phyloP scores from a whole-genome alignment of 805 yeast genomes.

The Brettanomyces anomalus region DNA sequence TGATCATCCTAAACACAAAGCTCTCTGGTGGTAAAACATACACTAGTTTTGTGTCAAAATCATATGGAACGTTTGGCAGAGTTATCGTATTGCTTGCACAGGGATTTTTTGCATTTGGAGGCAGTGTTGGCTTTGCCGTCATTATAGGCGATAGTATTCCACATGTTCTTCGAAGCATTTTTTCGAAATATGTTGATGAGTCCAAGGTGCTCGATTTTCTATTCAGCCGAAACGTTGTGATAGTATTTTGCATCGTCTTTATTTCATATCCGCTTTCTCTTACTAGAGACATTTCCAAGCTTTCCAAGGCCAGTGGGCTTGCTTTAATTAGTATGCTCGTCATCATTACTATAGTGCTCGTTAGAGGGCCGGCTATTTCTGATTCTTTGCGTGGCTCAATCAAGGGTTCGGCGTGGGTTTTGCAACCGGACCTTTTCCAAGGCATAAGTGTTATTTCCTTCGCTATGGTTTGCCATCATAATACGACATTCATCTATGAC shows the following conservation, averaged over 20 bases:
- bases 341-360: conserved; percentile 64
- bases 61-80: conserved; percentile 71
- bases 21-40: conserved; percentile 69
- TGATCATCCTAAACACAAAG: conserved; percentile 76
- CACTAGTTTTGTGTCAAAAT: conserved; percentile 74
- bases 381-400: conserved; percentile 39
- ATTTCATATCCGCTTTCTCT: conserved; percentile 80
- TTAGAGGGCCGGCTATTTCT: conserved; percentile 61
- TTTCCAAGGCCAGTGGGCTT: conserved; percentile 80
- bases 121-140: conserved; percentile 87
- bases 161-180: conserved; percentile 65
- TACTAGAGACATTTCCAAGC: conserved; percentile 68
- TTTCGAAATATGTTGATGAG: conserved; percentile 35
- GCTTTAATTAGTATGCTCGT: conserved; percentile 80
- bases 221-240: conserved; percentile 61
- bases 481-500: conserved; percentile 82
- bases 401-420: conserved; percentile 34
- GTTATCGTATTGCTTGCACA: conserved; percentile 62
- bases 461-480: conserved; percentile 94
- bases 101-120: conserved; percentile 89
- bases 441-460: conserved; percentile 92
- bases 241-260: conserved; percentile 56
- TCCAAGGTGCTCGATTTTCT: conserved; percentile 40
- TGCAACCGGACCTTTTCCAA: conserved; percentile 66
- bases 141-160: conserved; percentile 95